Evolutionary conservation across 805 yeast genomes (phyloP).

Genomic region (Candida ulmi): DNA sequence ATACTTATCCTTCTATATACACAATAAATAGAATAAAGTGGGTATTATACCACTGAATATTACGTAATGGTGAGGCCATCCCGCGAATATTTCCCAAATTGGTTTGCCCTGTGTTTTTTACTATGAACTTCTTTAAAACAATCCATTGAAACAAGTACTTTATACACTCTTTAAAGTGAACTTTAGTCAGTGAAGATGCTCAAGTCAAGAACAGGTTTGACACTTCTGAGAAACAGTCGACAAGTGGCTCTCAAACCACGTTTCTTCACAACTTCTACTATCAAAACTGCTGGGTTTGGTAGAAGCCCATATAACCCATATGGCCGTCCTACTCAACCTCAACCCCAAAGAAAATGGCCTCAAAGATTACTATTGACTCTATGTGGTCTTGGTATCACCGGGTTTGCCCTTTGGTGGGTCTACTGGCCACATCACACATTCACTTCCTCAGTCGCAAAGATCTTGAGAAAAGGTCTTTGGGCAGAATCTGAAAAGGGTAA

Average conservation of each 20-base stretch:
- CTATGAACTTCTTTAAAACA: too few species aligned
- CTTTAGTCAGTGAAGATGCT: neutral
- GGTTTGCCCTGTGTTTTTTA: too few species aligned
- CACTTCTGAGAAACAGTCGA: too few species aligned
- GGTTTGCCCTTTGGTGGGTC: slow-evolving; percentile 30
- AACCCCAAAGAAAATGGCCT: slow-evolving; percentile 12
- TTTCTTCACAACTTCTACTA: neutral
- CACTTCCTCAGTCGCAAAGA: slow-evolving; percentile 64
- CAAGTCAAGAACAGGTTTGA: too few species aligned
- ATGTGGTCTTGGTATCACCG: slow-evolving; percentile 20
- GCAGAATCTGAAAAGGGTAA: slow-evolving; percentile 65
- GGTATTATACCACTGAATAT: too few species aligned
- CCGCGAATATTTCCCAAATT: too few species aligned
- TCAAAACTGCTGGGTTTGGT: neutral
- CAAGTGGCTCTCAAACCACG: neutral
- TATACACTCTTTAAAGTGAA: too few species aligned
- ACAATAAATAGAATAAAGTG: too few species aligned
- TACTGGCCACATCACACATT: slow-evolving; percentile 68
- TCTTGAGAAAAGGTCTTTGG: slow-evolving; percentile 72
- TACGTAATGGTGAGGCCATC: too few species aligned
- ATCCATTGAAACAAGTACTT: too few species aligned
- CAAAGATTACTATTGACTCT: slow-evolving; percentile 14
- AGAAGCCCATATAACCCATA: slow-evolving; percentile 4
- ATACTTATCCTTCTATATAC: too few species aligned
- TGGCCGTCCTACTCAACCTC: slow-evolving; percentile 8